Conservation (phyloP, 495 filamentous ascomycete genomes). For the Talaromyces wortmannii region DNA sequence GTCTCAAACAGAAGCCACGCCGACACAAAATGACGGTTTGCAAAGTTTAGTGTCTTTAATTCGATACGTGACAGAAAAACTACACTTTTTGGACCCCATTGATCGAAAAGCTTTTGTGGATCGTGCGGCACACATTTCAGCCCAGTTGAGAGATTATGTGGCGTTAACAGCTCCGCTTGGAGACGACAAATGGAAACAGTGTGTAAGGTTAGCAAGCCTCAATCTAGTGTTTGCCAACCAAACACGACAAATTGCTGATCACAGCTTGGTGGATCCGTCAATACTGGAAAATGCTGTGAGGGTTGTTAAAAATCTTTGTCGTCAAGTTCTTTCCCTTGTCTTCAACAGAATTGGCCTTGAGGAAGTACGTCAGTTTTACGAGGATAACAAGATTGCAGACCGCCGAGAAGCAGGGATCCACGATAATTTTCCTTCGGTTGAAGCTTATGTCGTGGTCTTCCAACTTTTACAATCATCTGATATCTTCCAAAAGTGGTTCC, state of each 20-base stretch:
- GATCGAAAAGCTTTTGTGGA: constrained; percentile 35
- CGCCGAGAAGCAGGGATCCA: constrained; percentile 61
- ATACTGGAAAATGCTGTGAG: constrained; percentile 15
- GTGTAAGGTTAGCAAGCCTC: constrained; percentile 22
- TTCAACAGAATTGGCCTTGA: constrained; percentile 30
- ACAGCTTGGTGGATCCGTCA: constrained; percentile 21
- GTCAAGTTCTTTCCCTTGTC: constrained; percentile 32
- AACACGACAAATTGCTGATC: constrained; percentile 30
- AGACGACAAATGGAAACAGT: constrained; percentile 9
- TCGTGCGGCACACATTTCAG: constrained; percentile 20
- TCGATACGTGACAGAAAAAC: constrained; percentile 37
- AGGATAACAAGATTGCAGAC: constrained; percentile 46
- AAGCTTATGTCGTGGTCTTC: constrained; percentile 61
- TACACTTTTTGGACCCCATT: constrained; percentile 48
- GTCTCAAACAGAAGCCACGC: neutral
- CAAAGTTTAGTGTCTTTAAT: constrained; percentile 28
- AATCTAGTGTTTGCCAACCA: constrained; percentile 34
- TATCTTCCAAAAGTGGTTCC: constrained; percentile 16
- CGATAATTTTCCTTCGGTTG: constrained; percentile 45
- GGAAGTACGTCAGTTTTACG: constrained; percentile 53
- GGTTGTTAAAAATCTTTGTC: constrained; percentile 22
- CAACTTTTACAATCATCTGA: constrained; percentile 46
- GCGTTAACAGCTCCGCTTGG: constrained; percentile 11
- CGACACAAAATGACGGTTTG: neutral
- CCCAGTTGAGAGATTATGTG: constrained; percentile 20